Evolutionary conservation across 2,329 filamentous ascomycete genomes (phyloP), one percentile per base, ranked within the genome.

Genomic region (Zymoseptoria pseudotritici): DNA sequence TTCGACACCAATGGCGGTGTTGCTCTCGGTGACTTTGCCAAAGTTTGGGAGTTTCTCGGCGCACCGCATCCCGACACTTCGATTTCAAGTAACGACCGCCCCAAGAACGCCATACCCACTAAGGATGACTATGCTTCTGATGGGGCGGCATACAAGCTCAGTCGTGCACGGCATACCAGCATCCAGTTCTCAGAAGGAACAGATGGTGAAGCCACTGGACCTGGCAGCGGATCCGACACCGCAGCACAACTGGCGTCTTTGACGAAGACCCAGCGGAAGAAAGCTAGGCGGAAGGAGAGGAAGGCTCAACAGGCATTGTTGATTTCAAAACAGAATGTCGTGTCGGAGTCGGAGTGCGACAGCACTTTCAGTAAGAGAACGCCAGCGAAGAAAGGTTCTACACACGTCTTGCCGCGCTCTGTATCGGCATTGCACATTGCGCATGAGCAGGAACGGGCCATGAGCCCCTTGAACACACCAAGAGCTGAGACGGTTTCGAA

Each of bases 41-140:
- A 75, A 65, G 66, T 81, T n/a, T 81, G 76, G 67, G 70, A 77
- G 56, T 73, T 72, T 46, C 66, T 80, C 20, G 78, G 77, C 31
- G 70, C 75, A 8, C 65, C 72, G 10, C 29, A 51, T 10, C 58
- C 52, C 24, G 54, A 42, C 49, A 52, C 56, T 20, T 26, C 52
- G 8, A 54, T 26, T 4, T 19, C 52, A 3, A 24, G 8, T 31
- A 54, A 13, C 11, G 19, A 46, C 22, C 21, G 17, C n/a, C 21
- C 26, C 6, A 17, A 17, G 20, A 9, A 55, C 7, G 13, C 24
- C n/a, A 13, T 59, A 17, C 58, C 65, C 11, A 62, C 56, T 57
- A 67, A 71, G 65, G 61, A 71, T 69, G 58, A 73, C 67, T 79
- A 78, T 58, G 74, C 73, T 29, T 78, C 76, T 9, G 77, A 79